Conservation (phyloP, 2,329 filamentous ascomycete genomes). For the Chrysoporthe cubensis region DNA sequence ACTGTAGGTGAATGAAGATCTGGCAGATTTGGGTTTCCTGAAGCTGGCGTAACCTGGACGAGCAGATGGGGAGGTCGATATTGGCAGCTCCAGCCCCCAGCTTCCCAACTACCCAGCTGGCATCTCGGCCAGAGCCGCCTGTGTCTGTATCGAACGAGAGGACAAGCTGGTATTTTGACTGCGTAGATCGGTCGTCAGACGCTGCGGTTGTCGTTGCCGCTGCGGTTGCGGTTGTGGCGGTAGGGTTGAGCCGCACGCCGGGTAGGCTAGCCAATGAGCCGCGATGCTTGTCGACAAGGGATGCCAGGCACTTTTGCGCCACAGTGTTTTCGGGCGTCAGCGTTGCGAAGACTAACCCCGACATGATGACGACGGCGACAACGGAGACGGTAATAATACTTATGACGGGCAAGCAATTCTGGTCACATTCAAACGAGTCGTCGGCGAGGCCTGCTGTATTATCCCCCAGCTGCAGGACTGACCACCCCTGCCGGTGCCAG, state of each 20-base stretch:
- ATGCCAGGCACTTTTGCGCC: conserved; percentile 11
- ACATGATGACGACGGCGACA: background rate
- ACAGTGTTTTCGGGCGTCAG: conserved; percentile 14
- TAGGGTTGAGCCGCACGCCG: background rate
- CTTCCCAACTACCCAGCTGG: conserved; percentile 9
- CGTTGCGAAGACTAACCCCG: background rate
- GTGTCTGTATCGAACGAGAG: conserved; percentile 3
- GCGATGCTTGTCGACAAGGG: conserved; percentile 7
- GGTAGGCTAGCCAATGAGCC: background rate
- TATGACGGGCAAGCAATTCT: no score
- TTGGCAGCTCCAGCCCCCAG: background rate
- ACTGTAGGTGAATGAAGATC: conserved; percentile 10
- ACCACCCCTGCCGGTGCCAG: no score
- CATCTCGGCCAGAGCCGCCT: background rate
- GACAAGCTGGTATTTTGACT: conserved; percentile 12
- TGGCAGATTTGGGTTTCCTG: background rate
- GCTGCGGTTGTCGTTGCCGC: no score
- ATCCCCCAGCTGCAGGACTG: no score
- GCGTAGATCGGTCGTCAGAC: conserved; percentile 1
- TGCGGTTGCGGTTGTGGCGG: no score
- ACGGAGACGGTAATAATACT: background rate
- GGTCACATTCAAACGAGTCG: no score
- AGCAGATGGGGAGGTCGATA: conserved; percentile 10
- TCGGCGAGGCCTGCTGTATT: no score
- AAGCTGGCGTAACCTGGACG: conserved; percentile 2